Evolutionary conservation across 2,329 filamentous ascomycete genomes (phyloP), one percentile per base, ranked within the genome.

Genomic region (Colletotrichum sp.): DNA sequence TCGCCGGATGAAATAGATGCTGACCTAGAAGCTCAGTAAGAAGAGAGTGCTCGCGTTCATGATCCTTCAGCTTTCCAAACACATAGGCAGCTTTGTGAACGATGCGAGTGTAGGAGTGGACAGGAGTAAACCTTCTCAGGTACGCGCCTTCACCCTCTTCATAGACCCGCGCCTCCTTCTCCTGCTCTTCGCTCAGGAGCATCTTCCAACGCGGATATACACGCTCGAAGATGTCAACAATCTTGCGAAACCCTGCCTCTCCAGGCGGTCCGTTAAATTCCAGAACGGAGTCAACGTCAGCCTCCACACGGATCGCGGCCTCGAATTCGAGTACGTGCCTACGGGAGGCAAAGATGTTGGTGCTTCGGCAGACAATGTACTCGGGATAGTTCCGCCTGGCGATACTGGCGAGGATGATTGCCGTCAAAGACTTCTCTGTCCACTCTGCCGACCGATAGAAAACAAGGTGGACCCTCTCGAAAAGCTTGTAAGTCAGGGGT

Each of bases 371-470:
- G 7, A 99, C 96, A 26, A 99, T 91, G 81, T 98, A 99, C 5
- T 94, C 89, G 0, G 96, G 96, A 78, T 98, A 99, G 82, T 96
- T 97, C 44, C 95, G 91, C 59, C 93, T 91, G 3, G 96, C 95
- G 73, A 98, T 98, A 78, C 96, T 96, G 9, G 97, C 95, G 7
- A 99, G 89, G 60, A 99, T 98, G 70, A 99, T 96, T 0, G 96
- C 96, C 2, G 95, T 99, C 16, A 99, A 87, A 2, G 96, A 98
- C 83, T 98, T 99, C 80, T 99, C 96, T 0, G 96, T 98, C 97
- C 97, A 99, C 83, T 98, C 95, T 0, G 95, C 98, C 12, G 96
- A 98, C 75, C 96, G 91, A 84, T 99, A 99, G 83, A 98, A 99
- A 32, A 99, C 96, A 4, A 99, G 87, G 85, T 99, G 97, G 1